Percentiles rank a stretch among this genome's conserved stretches.
Conservation (phyloP, 768 basidiomycete species). For the Ramaria sp. region DNA sequence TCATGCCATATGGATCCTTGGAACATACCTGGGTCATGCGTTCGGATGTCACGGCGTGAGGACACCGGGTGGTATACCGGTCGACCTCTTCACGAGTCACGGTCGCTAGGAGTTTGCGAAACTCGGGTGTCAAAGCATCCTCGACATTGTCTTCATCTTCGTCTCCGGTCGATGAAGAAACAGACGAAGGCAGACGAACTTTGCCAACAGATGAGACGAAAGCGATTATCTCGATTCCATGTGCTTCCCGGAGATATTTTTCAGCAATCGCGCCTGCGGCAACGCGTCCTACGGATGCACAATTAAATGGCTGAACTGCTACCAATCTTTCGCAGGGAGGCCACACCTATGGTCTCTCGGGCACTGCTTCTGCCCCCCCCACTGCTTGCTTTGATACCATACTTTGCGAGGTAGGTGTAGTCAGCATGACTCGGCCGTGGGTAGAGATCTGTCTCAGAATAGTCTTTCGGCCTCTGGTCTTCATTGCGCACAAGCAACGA, state of each 20-base stretch:
- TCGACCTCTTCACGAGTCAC: constrained; percentile 86
- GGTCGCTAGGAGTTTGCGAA: constrained; percentile 62
- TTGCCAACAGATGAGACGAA: constrained; percentile 97
- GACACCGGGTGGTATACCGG: constrained; percentile 77
- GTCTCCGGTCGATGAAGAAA: constrained; percentile 29
- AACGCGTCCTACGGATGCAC: constrained; percentile 57
- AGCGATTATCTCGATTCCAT: constrained; percentile 90
- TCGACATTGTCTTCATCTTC: constrained; percentile 47
- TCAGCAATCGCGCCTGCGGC: constrained; percentile 98
- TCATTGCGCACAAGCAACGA: constrained; percentile 95
- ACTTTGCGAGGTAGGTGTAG: constrained; percentile 96
- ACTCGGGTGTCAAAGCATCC: constrained; percentile 77
- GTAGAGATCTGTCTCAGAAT: constrained; percentile 95
- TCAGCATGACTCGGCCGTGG: constrained; percentile 97
- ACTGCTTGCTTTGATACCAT: constrained; percentile 93
- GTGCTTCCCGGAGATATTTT: constrained; percentile 78
- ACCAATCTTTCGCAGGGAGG: not conserved
- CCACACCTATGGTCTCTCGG: constrained; percentile 86
- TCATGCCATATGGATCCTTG: constrained; percentile 2
- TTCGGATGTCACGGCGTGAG: constrained; percentile 79
- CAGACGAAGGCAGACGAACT: constrained; percentile 58
- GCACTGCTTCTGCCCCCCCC: constrained; percentile 94
- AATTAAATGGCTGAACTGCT: not conserved
- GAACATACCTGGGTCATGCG: constrained; percentile 73
- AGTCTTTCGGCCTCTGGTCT: constrained; percentile 97